Conservation (phyloP, 352 stramenopile genomes). For the Lagenidium sp. region DNA sequence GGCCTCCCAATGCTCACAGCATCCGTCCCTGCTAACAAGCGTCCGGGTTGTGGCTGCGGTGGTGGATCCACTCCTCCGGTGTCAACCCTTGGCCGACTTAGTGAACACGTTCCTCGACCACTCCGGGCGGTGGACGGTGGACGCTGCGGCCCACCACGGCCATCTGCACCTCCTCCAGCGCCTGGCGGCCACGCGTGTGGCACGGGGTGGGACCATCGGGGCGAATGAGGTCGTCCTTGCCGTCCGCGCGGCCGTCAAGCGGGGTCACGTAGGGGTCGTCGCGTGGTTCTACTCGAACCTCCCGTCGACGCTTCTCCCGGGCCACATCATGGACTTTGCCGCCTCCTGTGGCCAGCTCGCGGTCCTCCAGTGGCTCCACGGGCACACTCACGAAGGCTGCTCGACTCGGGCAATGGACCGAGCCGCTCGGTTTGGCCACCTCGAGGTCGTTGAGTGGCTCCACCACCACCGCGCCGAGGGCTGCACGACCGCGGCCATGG, state of each 20-base stretch:
- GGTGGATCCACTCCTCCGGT: slow-evolving; percentile 37
- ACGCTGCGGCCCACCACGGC: slow-evolving; percentile 39
- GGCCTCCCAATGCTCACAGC: too few relatives aligned
- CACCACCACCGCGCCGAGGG: slow-evolving; percentile 51
- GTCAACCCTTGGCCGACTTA: slow-evolving; percentile 28
- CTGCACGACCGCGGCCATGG: slow-evolving; percentile 64
- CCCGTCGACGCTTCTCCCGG: slow-evolving; percentile 38
- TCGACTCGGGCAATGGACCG: slow-evolving; percentile 73
- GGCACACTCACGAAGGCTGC: slow-evolving; percentile 56
- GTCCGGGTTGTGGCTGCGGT: slow-evolving; percentile 32
- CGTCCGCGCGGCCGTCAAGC: slow-evolving; percentile 56
- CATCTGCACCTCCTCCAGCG: slow-evolving; percentile 41
- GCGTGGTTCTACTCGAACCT: slow-evolving; percentile 56
- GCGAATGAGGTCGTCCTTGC: slow-evolving; percentile 55
- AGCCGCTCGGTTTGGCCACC: slow-evolving; percentile 52
- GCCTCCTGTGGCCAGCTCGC: slow-evolving; percentile 55
- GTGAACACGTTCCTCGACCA: slow-evolving; percentile 45
- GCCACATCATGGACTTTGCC: slow-evolving; percentile 75
- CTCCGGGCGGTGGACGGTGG: slow-evolving; percentile 51
- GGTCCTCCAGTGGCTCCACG: slow-evolving; percentile 67
- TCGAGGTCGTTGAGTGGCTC: slow-evolving; percentile 68
- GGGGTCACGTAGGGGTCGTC: slow-evolving; percentile 48
- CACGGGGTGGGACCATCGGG: slow-evolving; percentile 21
- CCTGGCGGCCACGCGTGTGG: slow-evolving; percentile 25
- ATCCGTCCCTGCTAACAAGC: slow-evolving; percentile 19